Percentiles rank a stretch among this genome's conserved stretches.
These are phyloP conservation scores for Neurospora sp. DNA, from an alignment of 495 filamentous ascomycete genomes.

Conservation along the genomic window DNA sequence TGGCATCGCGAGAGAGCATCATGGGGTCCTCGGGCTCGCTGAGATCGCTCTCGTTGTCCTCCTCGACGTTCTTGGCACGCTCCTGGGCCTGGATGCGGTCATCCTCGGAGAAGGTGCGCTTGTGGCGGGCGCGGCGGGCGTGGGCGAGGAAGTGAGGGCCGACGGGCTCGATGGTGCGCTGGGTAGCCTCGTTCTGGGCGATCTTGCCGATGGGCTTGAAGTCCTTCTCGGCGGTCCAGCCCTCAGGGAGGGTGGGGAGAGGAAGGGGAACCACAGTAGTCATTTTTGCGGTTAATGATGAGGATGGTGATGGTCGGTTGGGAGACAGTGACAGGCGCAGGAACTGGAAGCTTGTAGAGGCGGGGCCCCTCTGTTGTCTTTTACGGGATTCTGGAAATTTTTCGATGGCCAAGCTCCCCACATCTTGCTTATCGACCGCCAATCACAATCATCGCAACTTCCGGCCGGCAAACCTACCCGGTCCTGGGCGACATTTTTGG, in stretches of 20 bases:
- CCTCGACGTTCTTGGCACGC: conserved; percentile 90
- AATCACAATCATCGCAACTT: not conserved
- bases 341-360: conserved; percentile 1
- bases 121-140: conserved; percentile 88
- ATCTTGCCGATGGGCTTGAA: conserved; percentile 71
- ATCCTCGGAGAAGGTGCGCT: conserved; percentile 97
- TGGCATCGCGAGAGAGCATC: conserved; percentile 85
- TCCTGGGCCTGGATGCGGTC: conserved; percentile 92
- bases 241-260: conserved; percentile 67
- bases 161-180: conserved; percentile 86
- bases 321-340: not conserved
- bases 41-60: conserved; percentile 80
- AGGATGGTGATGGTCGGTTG: not conserved
- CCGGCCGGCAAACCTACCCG: not conserved
- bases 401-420: conserved; percentile 4
- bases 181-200: conserved; percentile 50
- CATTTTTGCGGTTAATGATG: conserved; percentile 22
- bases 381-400: conserved; percentile 7
- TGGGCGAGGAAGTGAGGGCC: conserved; percentile 97
- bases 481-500: not conserved
- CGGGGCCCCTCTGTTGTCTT: conserved; percentile 15
- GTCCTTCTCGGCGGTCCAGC: conserved; percentile 82
- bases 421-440: not conserved
- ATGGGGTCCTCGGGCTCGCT: conserved; percentile 86
- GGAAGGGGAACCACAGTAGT: conserved; percentile 34